Evolutionary conservation across 352 stramenopile species (phyloP), one percentile per base, ranked within the genome.

Genomic region (Nothophytophthora sp.): DNA sequence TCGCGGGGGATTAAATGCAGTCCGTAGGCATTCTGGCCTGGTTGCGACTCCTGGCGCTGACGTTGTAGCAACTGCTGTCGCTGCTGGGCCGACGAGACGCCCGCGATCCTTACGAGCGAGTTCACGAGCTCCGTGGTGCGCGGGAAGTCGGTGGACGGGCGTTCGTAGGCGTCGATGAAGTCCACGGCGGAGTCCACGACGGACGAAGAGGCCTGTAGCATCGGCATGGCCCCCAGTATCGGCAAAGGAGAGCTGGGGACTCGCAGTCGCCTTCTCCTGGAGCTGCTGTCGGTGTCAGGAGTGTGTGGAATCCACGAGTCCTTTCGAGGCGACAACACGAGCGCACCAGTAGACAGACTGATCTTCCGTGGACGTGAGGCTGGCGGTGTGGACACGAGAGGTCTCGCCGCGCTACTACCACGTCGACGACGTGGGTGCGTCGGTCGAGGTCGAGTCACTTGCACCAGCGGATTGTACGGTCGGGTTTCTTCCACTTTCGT

Each of bases 61-160:
- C 28, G 25, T 13, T 53, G 45, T 27, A 61, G 41, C 56, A 63
- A 51, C 50, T 61, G 24, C 50, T 61, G 55, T 50, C 40, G 50
- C 50, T 63, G 50, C 29, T 36, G 55, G 24, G 35, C 20, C 4
- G 60, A 63, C 19, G 38, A 29, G 4, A 62, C 45, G 10, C 34
- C 34, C 13, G 58, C 60, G 25, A 70, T 56, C 5, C 53, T 44
- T 5, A 66, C 61, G 9, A 66, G 29, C 23, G 59, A 58, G 10
- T 60, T 47, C 20, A 61, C 53, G 36, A 48, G 56, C n/a, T 65
- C 40, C 5, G 54, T 66, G 5, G 49, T 54, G 7, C 46, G 51
- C 11, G 18, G 20, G 11, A 8, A 40, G 15, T 39, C 60, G 10
- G 36, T 44, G 6, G 45, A 52, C 11, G 33, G 40, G 11, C 16